Evolutionary conservation across 148 eudicot species (phyloP).

Genomic region (Spergularia bocconei): DNA sequence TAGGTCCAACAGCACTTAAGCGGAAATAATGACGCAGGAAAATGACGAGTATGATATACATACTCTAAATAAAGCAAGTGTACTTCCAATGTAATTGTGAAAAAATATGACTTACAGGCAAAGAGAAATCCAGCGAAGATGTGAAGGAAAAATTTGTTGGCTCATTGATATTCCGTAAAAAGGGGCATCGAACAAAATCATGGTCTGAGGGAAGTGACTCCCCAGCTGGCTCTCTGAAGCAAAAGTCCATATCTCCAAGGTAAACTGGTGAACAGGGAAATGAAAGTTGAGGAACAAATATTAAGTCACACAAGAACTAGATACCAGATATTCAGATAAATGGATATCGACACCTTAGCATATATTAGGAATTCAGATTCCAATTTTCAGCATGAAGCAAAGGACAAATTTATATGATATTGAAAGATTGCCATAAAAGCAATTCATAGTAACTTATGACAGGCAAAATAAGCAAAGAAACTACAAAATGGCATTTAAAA

Average conservation of each 20-base stretch:
- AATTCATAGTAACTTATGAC: background rate
- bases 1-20: background rate
- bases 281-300: conserved; percentile 2
- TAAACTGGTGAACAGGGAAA: conserved; percentile 14
- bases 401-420: too few species aligned
- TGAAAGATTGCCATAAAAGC: background rate
- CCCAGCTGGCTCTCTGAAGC: conserved; percentile 45
- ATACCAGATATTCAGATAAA: too few species aligned
- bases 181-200: conserved; percentile 72
- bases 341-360: background rate
- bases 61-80: background rate
- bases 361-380: background rate
- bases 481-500: background rate
- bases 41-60: too few species aligned
- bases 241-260: conserved; percentile 51
- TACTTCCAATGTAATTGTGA: background rate
- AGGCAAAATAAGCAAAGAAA: background rate
- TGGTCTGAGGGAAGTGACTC: conserved; percentile 51
- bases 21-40: background rate
- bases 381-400: background rate
- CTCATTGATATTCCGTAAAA: conserved; percentile 83
- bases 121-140: conserved; percentile 56
- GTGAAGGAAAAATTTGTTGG: conserved; percentile 86
- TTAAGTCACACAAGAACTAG: background rate
- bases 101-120: conserved; percentile 62